Evolutionary conservation across 257 asterid genomes (phyloP).

Genomic region (Mitragyna speciosa): DNA sequence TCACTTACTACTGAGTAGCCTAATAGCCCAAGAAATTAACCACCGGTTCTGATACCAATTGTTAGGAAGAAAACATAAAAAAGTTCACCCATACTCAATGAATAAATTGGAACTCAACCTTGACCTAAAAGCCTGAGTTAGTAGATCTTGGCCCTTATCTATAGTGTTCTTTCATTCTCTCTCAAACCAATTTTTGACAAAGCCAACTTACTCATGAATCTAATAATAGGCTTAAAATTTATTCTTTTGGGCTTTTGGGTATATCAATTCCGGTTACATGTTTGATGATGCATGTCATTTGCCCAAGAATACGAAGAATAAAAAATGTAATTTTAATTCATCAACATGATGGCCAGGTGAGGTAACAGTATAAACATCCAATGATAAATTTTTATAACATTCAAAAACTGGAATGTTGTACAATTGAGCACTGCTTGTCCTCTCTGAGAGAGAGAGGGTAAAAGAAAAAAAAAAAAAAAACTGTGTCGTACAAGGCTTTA

Average conservation of each 20-base stretch:
- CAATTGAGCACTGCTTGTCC: neutral
- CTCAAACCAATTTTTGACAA: too few species aligned
- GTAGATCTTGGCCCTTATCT: too few species aligned
- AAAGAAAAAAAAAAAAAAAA: neutral
- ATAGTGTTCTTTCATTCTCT: too few species aligned
- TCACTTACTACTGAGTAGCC: too few species aligned
- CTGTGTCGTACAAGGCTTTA: slow-evolving; percentile 6
- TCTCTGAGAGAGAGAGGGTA: too few species aligned
- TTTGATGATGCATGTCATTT: neutral
- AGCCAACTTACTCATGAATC: too few species aligned
- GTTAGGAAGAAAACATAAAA: too few species aligned
- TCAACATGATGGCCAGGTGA: slow-evolving; percentile 4
- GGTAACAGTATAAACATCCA: slow-evolving; percentile 7
- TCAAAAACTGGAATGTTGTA: slow-evolving; percentile 6
- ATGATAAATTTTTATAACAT: neutral
- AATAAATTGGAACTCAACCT: too few species aligned
- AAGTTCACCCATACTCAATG: too few species aligned
- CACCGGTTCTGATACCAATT: too few species aligned
- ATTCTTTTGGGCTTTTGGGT: neutral
- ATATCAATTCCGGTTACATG: neutral
- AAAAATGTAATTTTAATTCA: neutral
- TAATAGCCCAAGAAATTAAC: too few species aligned
- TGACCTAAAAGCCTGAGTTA: too few species aligned
- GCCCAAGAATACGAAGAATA: neutral
- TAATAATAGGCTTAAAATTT: neutral